Evolutionary conservation across 208 protist species (phyloP), one percentile per base, ranked within the genome.

Genomic region (Wallacemonas sp.): DNA sequence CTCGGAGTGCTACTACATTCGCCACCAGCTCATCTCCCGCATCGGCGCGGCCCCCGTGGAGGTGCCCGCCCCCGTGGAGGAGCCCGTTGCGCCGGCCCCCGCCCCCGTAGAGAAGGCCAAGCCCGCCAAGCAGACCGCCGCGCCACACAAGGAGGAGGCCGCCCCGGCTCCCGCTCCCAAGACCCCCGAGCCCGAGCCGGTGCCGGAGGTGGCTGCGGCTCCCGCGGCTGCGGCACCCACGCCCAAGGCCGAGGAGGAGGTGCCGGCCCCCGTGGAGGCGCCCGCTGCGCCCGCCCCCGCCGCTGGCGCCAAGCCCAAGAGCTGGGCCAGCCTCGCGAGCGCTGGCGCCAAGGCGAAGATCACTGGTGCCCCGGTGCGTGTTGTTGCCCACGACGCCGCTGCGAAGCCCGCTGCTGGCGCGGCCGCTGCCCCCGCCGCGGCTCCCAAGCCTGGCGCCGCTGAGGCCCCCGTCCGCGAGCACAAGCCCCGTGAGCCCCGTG

Each of bases 11-110:
- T 95, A 83, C 78, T 96, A 80, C 73, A 80, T 96, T 39, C 90
- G 90, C 34, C 76, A 92, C 75, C 87, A 92, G 77, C 74, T 87
- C 21, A 74, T 91, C 48, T 76, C 85, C 34, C 83, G 87, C 74
- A 81, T 86, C 38, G 90, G 87, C 23, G 80, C 70, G 3, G 32
- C n/a, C 17, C 29, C 30, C 30, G 54, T 68, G 39, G 74, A 72
- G 52, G 72, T 64, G 43, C 65, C 78, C 43, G 54, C 83, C 19
- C 70, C 39, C 0, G 63, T 70, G 2, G 80, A 83, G 74, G 67
- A 68, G 34, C 70, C 66, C 26, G 70, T 55, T 56, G 63, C 54
- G 12, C 41, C 71, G 26, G 72, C 64, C 41, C 58, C 68, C 3
- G 55, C 63, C 2, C 68, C 72, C 14, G 78, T 72, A 27, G 71